Conservation (phyloP, 495 filamentous ascomycete species). For the Penicillium macrosclerotiorum region DNA sequence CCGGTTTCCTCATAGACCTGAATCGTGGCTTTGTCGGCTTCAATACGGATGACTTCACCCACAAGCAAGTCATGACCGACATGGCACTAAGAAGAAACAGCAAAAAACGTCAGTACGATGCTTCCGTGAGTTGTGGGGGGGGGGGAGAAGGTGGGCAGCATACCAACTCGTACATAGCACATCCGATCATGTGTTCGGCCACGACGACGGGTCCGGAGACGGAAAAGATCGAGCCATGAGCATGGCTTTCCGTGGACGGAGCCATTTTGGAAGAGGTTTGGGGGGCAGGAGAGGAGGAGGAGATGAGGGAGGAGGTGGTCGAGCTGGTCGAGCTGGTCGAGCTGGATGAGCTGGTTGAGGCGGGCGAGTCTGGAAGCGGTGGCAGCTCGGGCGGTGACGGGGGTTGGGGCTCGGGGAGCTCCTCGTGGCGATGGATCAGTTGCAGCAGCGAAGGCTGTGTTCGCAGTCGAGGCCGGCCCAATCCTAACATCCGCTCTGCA, state of each 20-base stretch:
- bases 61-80: conserved; percentile 88
- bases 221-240: conserved; percentile 57
- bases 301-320: conserved; percentile 30
- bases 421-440: conserved; percentile 52
- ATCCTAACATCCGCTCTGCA: conserved; percentile 53
- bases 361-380: conserved; percentile 54
- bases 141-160: conserved; percentile 14
- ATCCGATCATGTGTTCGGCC: conserved; percentile 97
- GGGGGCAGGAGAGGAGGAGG: too few relatives aligned
- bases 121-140: conserved; percentile 6
- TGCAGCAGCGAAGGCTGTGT: conserved; percentile 72
- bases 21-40: conserved; percentile 90
- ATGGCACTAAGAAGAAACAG: conserved; percentile 62
- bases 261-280: conserved; percentile 56
- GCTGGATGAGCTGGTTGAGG: conserved; percentile 39
- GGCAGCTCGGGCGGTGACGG: conserved; percentile 46
- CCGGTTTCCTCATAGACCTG: conserved; percentile 99
- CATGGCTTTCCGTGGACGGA: conserved; percentile 46
- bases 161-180: conserved; percentile 99
- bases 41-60: conserved; percentile 97
- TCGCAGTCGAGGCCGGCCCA: conserved; percentile 60
- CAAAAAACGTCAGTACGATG: conserved; percentile 8
- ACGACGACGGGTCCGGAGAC: conserved; percentile 83
- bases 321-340: conserved; percentile 38
- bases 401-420: conserved; percentile 23